Conservation (phyloP, 805 yeast species). For the Wickerhamomyces sydowiorum region DNA sequence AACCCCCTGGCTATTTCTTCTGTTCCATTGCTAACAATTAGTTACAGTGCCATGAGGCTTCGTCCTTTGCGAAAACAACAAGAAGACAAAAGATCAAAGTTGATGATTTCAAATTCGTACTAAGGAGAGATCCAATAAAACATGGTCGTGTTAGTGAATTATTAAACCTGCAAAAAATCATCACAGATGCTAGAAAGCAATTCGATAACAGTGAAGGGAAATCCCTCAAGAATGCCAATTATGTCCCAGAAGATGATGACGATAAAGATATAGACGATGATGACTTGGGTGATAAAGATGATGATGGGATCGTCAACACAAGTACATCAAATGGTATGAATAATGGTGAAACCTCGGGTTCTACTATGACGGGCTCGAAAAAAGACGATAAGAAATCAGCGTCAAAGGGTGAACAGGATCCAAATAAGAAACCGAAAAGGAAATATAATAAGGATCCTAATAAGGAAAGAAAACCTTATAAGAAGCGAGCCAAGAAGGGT, state of each 20-base stretch:
- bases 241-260: constrained; percentile 23
- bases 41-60: constrained; percentile 45
- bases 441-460: constrained; percentile 24
- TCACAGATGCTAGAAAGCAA: constrained; percentile 59
- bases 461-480: constrained; percentile 27
- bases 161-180: constrained; percentile 51
- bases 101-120: constrained; percentile 67
- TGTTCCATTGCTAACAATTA: background rate
- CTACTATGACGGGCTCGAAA: background rate
- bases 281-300: constrained; percentile 9
- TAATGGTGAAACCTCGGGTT: constrained; percentile 1
- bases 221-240: constrained; percentile 22
- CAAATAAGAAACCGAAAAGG: constrained; percentile 19
- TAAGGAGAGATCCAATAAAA: constrained; percentile 60
- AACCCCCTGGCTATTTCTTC: background rate
- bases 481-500: constrained; percentile 24
- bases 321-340: constrained; percentile 4
- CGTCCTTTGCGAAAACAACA: constrained; percentile 43
- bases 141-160: constrained; percentile 67
- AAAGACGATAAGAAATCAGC: constrained; percentile 6
- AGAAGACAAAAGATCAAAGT: constrained; percentile 58
- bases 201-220: constrained; percentile 59
- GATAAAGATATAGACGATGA: constrained; percentile 21
- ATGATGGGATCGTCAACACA: constrained; percentile 11
- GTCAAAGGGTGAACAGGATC: constrained; percentile 11